Evolutionary conservation across 345 rosid genomes (phyloP).

Genomic region (Chamaenerion angustifolium): DNA sequence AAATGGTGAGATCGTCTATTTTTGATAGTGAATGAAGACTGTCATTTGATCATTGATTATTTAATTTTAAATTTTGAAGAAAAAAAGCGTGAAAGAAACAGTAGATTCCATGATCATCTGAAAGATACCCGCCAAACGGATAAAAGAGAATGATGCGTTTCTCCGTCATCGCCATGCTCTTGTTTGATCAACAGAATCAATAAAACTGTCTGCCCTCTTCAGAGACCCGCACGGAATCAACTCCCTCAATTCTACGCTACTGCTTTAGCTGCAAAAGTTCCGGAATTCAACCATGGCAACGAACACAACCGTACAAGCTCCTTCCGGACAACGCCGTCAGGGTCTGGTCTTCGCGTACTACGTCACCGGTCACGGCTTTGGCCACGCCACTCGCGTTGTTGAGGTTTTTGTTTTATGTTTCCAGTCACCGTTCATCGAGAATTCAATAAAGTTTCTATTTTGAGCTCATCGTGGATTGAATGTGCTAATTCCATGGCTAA

Average conservation of each 20-base stretch:
- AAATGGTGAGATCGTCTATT: too few relatives aligned
- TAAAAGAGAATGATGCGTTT: neutral
- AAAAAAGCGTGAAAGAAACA: too few relatives aligned
- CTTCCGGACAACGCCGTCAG: neutral
- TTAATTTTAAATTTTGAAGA: too few relatives aligned
- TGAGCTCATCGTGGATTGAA: neutral
- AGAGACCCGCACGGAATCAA: too few relatives aligned
- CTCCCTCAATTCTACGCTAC: neutral
- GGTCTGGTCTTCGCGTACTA: slow-evolving; percentile 84
- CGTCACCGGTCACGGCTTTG: slow-evolving; percentile 97
- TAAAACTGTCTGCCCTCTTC: too few relatives aligned
- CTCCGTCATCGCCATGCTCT: neutral
- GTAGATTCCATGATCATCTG: neutral
- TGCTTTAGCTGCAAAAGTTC: too few relatives aligned
- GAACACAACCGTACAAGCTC: too few relatives aligned
- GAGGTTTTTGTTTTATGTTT: slow-evolving; percentile 41
- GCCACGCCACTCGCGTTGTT: slow-evolving; percentile 97
- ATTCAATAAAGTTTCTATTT: too few relatives aligned
- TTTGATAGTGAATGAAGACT: too few relatives aligned
- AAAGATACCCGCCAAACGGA: slow-evolving; percentile 5
- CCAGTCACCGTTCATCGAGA: neutral
- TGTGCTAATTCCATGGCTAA: neutral
- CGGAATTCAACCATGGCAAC: too few relatives aligned
- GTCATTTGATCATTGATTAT: too few relatives aligned
- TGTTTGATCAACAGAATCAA: neutral